Conservation (phyloP, 164 flowering plant genomes). For the Kalanchoe fedtschenkoi region DNA sequence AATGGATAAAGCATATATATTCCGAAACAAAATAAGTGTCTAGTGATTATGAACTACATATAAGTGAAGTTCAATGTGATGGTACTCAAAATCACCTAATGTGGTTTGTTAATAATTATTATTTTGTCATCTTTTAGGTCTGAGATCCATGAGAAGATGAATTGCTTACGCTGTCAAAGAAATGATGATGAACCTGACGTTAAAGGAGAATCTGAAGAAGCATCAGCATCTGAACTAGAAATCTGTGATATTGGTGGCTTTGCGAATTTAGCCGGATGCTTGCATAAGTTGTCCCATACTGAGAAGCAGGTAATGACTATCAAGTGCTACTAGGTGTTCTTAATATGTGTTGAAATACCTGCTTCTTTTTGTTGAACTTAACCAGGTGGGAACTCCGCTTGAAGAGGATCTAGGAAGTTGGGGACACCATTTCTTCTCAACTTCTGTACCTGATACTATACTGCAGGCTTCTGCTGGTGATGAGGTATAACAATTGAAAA, state of each 20-base stretch:
- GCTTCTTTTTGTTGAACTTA: slow-evolving; percentile 2
- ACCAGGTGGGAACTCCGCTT: slow-evolving; percentile 72
- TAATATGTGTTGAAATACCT: background rate
- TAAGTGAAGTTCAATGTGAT: background rate
- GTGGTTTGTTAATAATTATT: background rate
- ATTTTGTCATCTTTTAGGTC: slow-evolving; percentile 36
- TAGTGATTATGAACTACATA: background rate
- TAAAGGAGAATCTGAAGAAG: slow-evolving; percentile 15
- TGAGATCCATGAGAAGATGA: slow-evolving; percentile 88
- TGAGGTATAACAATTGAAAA: slow-evolving; percentile 41
- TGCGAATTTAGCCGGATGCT: slow-evolving; percentile 67
- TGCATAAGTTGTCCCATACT: slow-evolving; percentile 47
- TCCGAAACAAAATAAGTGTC: background rate
- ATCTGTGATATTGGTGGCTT: slow-evolving; percentile 78
- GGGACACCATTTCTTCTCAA: slow-evolving; percentile 75
- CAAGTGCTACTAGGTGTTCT: background rate
- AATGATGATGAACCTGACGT: slow-evolving; percentile 15
- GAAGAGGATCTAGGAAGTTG: slow-evolving; percentile 91
- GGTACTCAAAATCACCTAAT: background rate
- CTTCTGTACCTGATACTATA: slow-evolving; percentile 77
- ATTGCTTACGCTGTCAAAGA: slow-evolving; percentile 65
- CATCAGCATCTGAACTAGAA: slow-evolving; percentile 22
- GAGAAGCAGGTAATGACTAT: slow-evolving; percentile 60
- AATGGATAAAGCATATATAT: background rate
- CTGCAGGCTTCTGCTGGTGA: slow-evolving; percentile 93